Evolutionary conservation across 2,329 filamentous ascomycete species (phyloP).

Genomic region (Eutypella sp.): DNA sequence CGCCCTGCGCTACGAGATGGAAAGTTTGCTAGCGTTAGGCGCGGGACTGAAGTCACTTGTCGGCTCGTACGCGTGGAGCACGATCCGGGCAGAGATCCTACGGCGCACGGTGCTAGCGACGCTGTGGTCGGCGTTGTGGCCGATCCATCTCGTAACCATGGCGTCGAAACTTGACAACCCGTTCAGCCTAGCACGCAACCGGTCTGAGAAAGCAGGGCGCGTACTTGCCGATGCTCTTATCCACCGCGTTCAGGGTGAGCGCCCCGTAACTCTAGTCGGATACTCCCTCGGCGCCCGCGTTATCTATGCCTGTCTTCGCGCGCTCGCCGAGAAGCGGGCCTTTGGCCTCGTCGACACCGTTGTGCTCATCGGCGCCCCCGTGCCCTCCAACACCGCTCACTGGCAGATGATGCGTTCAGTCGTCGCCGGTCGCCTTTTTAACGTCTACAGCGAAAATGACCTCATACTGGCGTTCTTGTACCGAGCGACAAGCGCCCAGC

Average conservation of each 20-base stretch:
- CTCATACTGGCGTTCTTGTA: slow-evolving; percentile 85
- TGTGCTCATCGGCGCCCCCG: slow-evolving; percentile 73
- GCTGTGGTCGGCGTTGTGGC: slow-evolving; percentile 65
- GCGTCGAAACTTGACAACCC: slow-evolving; percentile 74
- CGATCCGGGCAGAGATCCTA: slow-evolving; percentile 70
- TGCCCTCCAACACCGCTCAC: slow-evolving; percentile 64
- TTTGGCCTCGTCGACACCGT: slow-evolving; percentile 62
- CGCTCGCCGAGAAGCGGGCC: slow-evolving; percentile 58
- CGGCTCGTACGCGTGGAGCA: slow-evolving; percentile 67
- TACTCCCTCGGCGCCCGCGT: slow-evolving; percentile 64
- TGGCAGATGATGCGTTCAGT: slow-evolving; percentile 76
- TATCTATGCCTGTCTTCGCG: slow-evolving; percentile 62
- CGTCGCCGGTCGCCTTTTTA: slow-evolving; percentile 77
- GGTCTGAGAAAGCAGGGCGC: slow-evolving; percentile 74
- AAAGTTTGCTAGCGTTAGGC: slow-evolving; percentile 71
- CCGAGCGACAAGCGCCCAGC: slow-evolving; percentile 73
- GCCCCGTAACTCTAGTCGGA: slow-evolving; percentile 61
- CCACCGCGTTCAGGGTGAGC: slow-evolving; percentile 63
- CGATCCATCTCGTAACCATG: slow-evolving; percentile 60
- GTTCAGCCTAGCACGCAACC: slow-evolving; percentile 69
- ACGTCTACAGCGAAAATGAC: slow-evolving; percentile 84
- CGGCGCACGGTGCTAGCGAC: slow-evolving; percentile 66
- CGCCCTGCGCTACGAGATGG: slow-evolving; percentile 77
- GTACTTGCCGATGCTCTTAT: slow-evolving; percentile 66
- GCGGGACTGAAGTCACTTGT: slow-evolving; percentile 68